Evolutionary conservation across 1,284 basidiomycete species (phyloP).

Genomic region (Fistulinella staudtii): DNA sequence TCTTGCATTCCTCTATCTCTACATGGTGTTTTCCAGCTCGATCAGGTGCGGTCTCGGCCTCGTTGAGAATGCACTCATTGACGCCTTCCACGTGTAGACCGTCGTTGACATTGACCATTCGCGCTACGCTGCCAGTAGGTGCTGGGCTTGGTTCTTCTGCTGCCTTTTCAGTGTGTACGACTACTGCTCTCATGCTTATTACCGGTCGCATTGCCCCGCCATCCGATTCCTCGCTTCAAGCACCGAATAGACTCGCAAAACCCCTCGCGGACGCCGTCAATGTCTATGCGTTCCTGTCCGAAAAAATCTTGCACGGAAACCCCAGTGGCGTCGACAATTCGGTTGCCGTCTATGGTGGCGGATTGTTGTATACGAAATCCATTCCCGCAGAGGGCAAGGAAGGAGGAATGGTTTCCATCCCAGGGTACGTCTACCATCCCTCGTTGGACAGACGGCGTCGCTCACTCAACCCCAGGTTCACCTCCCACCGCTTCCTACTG

Average conservation of each 20-base stretch:
- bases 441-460: too few relatives aligned
- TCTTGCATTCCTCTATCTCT: slow-evolving; percentile 91
- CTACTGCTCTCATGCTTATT: slow-evolving; percentile 78
- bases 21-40: slow-evolving; percentile 68
- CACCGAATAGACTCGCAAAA: slow-evolving; percentile 34
- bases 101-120: slow-evolving; percentile 76
- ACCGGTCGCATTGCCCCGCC: slow-evolving; percentile 57
- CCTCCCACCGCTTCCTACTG: slow-evolving; percentile 75
- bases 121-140: slow-evolving; percentile 96
- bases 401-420: slow-evolving; percentile 80
- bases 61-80: background rate
- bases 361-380: slow-evolving; percentile 84
- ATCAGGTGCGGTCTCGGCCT: slow-evolving; percentile 33
- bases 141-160: slow-evolving; percentile 98
- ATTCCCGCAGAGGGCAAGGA: slow-evolving; percentile 62
- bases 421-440: slow-evolving; percentile 56
- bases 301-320: slow-evolving; percentile 97
- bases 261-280: slow-evolving; percentile 77
- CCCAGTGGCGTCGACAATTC: slow-evolving; percentile 98
- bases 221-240: slow-evolving; percentile 30
- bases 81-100: slow-evolving; percentile 41
- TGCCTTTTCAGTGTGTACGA: slow-evolving; percentile 87
- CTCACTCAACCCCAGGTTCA: slow-evolving; percentile 46
- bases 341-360: slow-evolving; percentile 91
- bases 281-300: slow-evolving; percentile 90